Base-by-base conservation (phyloP, 1,139 yeast species). In the Suhomyces bokatorum region DNA sequence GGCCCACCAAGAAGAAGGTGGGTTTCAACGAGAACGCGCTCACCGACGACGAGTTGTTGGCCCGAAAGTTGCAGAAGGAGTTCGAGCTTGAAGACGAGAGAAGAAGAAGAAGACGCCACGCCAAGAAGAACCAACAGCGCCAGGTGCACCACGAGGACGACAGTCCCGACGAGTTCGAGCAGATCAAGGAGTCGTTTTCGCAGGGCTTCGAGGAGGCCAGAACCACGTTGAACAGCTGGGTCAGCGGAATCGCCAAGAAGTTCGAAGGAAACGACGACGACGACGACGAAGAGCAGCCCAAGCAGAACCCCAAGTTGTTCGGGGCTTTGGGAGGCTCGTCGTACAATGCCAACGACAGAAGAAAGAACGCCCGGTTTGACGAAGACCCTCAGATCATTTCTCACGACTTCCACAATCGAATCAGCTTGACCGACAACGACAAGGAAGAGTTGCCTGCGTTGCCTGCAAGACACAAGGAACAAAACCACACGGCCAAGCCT, bases 151-250 rank as follows among this genome's bases (percentile, higher is more conserved):
- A 37, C 8, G 32, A 20, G n/a, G 39, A 45, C 2, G 43, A 39
- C 6, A 67, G 81, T 27, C 82, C 87, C 40, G 84, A 83, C 40
- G 82, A 78, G 48, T 75, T 85, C 57, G 84, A 84, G 32, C 89
- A 83, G 56, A 70, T 88, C 54, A 83, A 80, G 57, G 88, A 86
- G 44, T 80, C 83, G 41, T 77, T 89, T 48, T 74, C 80, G 43
- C 85, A 85, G 59, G 95, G 96, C 26, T 75, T 90, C 43, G 91
- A 85, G 58, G 97, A 90, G 57, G 93, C 98, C 1, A 80, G 85
- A 48, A 75, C 80, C 38, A 86, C 87, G 42, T 81, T 93, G 47
- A 84, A 87, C 52, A 80, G 83, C 22, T 90, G 97, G 95, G 85
- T 91, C 48, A 80, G 81, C 54, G 89, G 85, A 17, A 62, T 89